phyloP scores from a whole-genome alignment of 75 land plant species.

The Chamaecyparis obtusa region DNA sequence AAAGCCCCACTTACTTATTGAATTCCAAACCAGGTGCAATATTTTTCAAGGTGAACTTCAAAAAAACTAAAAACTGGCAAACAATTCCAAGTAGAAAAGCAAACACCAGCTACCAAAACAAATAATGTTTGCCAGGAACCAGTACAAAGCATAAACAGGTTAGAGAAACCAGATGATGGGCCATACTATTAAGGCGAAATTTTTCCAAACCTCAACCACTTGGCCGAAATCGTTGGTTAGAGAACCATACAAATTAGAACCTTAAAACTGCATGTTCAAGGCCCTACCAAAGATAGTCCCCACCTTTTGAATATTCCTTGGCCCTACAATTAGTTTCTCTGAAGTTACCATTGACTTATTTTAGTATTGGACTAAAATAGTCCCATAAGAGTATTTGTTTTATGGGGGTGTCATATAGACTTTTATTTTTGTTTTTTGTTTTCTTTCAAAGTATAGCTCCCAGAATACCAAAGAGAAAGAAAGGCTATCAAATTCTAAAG shows the following conservation, averaged over 20 bases:
- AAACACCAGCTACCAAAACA: no score
- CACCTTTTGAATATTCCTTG: background rate
- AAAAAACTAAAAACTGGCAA: slow-evolving; percentile 4
- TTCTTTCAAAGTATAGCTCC: no score
- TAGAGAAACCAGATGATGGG: background rate
- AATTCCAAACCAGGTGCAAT: no score
- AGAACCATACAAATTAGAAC: background rate
- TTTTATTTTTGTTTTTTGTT: no score
- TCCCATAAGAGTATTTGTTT: no score
- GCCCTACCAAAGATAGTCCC: background rate
- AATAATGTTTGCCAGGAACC: background rate
- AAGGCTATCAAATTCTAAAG: no score
- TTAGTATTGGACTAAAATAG: no score
- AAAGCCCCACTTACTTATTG: no score
- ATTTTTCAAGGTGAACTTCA: no score
- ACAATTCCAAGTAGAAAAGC: background rate
- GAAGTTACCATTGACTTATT: no score
- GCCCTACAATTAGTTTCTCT: background rate
- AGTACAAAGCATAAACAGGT: background rate
- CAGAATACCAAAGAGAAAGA: no score
- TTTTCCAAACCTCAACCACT: background rate
- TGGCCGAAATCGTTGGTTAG: background rate
- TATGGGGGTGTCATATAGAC: no score
- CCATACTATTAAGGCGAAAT: background rate
- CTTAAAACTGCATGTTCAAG: background rate